Percentiles rank a stretch among this genome's conserved stretches.
phyloP scores from a whole-genome alignment of 306 rosid genomes.

The Vachellia collinsii region DNA sequence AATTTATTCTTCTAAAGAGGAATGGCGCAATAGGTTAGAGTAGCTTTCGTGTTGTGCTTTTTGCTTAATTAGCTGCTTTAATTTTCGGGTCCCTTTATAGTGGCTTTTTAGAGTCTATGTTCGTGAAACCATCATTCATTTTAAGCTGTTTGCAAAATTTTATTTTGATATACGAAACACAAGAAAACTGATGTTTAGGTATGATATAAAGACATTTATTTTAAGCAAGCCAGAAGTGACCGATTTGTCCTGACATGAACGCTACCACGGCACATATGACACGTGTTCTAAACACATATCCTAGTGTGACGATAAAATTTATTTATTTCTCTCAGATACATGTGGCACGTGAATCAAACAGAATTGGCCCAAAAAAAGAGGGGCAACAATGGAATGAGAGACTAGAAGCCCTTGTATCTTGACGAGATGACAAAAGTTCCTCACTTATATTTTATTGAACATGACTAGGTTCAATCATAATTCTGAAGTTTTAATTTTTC shows the following conservation, averaged over 20 bases:
- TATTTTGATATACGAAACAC: background rate
- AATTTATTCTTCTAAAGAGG: conserved; percentile 77
- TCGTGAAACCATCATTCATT: background rate
- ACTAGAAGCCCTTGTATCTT: background rate
- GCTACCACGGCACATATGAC: too few relatives aligned
- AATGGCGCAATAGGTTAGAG: conserved; percentile 86
- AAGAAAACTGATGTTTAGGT: background rate
- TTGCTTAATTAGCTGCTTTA: background rate
- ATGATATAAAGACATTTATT: too few relatives aligned
- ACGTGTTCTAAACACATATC: too few relatives aligned
- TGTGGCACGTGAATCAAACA: background rate
- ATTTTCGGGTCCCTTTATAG: background rate
- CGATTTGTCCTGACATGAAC: too few relatives aligned
- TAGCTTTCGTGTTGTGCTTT: background rate
- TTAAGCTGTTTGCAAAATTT: background rate
- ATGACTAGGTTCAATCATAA: background rate
- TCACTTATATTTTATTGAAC: background rate
- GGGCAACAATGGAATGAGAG: background rate
- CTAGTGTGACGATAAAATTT: too few relatives aligned
- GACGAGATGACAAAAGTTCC: background rate
- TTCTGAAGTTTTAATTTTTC: background rate
- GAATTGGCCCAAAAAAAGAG: background rate
- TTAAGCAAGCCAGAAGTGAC: too few relatives aligned
- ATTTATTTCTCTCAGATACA: background rate
- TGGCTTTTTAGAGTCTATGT: background rate